phyloP scores from a whole-genome alignment of 2,329 filamentous ascomycete species.

The Fusarium sp. region DNA sequence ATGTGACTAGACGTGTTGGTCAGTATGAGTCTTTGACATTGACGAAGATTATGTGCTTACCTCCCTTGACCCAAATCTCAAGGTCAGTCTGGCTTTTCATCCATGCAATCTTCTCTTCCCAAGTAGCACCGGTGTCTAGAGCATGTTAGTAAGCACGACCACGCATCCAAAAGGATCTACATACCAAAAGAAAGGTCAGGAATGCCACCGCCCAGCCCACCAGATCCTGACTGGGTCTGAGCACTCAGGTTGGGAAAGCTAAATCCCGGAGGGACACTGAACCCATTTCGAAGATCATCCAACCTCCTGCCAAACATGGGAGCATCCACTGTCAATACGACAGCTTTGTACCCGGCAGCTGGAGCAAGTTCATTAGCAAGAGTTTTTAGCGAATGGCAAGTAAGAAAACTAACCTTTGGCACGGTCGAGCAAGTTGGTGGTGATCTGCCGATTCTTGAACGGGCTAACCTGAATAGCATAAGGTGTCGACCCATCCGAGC shows the following conservation, averaged over 20 bases:
- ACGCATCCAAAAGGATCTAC: neutral
- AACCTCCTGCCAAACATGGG: neutral
- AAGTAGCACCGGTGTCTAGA: neutral
- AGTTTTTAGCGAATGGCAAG: neutral
- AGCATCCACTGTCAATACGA: neutral
- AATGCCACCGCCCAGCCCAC: neutral
- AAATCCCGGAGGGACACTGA: neutral
- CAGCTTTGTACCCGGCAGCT: constrained; percentile 1
- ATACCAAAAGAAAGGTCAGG: neutral
- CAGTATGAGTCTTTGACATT: neutral
- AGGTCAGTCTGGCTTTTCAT: neutral
- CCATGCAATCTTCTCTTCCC: neutral
- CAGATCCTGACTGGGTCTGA: neutral
- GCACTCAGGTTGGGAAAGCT: neutral
- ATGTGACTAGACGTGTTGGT: neutral
- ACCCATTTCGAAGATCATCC: neutral
- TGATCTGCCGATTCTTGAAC: neutral
- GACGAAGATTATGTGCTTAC: neutral
- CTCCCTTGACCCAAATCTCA: neutral
- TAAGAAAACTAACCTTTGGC: neutral
- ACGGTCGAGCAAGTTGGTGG: neutral
- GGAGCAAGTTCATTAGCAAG: neutral
- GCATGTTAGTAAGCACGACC: neutral
- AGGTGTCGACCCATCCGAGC: neutral
- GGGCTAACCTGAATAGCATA: neutral